A percentile compares a stretch with the other conserved stretches of the same genome.
These are phyloP conservation scores for Avena atlantica DNA, from an alignment of 176 grass and related monocot genomes.

Conservation along the genomic window DNA sequence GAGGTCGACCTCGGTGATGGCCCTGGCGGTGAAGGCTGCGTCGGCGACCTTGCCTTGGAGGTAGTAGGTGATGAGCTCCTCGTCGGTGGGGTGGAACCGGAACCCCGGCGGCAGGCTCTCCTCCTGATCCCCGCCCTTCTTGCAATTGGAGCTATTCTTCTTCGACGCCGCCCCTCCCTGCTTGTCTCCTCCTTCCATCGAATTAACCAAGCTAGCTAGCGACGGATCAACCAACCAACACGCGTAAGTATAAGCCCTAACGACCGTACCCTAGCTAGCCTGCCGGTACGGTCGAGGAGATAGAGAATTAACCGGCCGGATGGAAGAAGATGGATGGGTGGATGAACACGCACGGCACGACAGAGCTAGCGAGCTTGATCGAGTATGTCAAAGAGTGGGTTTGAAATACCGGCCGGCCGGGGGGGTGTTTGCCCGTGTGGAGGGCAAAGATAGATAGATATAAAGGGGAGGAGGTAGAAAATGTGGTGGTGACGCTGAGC, in stretches of 20 bases:
- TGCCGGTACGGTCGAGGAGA: too few relatives aligned
- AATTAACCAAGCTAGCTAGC: not conserved
- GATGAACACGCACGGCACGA: conserved; percentile 5
- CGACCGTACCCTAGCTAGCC: not conserved
- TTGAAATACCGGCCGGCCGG: not conserved
- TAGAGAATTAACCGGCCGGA: not conserved
- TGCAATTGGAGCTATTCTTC: conserved; percentile 28
- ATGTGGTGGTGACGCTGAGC: conserved; percentile 59
- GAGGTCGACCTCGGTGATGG: conserved; percentile 90
- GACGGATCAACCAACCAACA: conserved; percentile 4
- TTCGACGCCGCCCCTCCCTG: conserved; percentile 40
- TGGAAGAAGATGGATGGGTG: not conserved
- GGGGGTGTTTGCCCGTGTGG: conserved; percentile 44
- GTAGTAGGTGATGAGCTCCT: conserved; percentile 98
- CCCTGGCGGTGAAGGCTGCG: conserved; percentile 75
- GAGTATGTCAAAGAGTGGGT: conserved; percentile 5
- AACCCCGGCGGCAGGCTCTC: conserved; percentile 94
- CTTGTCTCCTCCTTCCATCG: conserved; percentile 47
- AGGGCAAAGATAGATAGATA: conserved; percentile 35
- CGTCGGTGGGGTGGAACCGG: conserved; percentile 94
- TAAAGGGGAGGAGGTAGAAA: conserved; percentile 28
- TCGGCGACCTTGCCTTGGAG: conserved; percentile 78
- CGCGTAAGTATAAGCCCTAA: conserved; percentile 29
- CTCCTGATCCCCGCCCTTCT: conserved; percentile 21
- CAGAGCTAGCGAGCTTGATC: not conserved